Percentiles rank a stretch among this genome's conserved stretches.
Conservation (phyloP, 1,139 yeast genomes). For the Magnusiomyces tetraspermus region DNA sequence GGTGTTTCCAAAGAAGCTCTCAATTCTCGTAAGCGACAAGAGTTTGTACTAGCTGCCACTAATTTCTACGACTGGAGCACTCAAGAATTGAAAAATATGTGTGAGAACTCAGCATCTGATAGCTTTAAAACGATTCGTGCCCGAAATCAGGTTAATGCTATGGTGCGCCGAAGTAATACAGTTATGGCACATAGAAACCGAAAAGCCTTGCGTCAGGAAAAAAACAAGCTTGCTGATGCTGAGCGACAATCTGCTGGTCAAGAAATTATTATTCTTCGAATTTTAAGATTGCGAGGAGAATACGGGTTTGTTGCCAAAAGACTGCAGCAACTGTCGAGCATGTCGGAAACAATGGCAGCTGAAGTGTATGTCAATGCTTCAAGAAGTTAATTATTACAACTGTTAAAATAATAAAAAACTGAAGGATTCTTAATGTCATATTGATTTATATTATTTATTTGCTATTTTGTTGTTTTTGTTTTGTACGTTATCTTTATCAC, state of each 20-base stretch:
- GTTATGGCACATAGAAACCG: conserved; percentile 67
- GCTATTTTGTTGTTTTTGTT: too few species aligned
- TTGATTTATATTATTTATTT: too few species aligned
- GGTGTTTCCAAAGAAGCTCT: conserved; percentile 66
- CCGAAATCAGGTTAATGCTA: conserved; percentile 38
- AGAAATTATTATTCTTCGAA: conserved; percentile 59
- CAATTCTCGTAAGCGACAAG: conserved; percentile 56
- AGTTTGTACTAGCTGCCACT: conserved; percentile 49
- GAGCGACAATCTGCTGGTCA: conserved; percentile 49
- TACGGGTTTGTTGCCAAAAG: conserved; percentile 44
- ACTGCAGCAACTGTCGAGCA: conserved; percentile 50
- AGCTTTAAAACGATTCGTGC: conserved; percentile 25
- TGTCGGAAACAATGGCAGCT: conserved; percentile 56
- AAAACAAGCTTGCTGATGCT: conserved; percentile 43
- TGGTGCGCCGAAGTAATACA: conserved; percentile 56
- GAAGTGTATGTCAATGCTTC: conserved; percentile 30
- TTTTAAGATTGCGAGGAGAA: conserved; percentile 41
- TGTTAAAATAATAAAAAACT: too few species aligned
- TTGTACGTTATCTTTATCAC: too few species aligned
- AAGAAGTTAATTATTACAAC: too few species aligned
- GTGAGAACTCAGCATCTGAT: conserved; percentile 40
- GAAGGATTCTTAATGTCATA: too few species aligned
- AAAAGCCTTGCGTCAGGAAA: conserved; percentile 46
- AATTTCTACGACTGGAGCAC: conserved; percentile 53
- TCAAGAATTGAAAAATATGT: conserved; percentile 45